phyloP scores from a whole-genome alignment of 306 rosid species.

The Lagenaria siceraria region DNA sequence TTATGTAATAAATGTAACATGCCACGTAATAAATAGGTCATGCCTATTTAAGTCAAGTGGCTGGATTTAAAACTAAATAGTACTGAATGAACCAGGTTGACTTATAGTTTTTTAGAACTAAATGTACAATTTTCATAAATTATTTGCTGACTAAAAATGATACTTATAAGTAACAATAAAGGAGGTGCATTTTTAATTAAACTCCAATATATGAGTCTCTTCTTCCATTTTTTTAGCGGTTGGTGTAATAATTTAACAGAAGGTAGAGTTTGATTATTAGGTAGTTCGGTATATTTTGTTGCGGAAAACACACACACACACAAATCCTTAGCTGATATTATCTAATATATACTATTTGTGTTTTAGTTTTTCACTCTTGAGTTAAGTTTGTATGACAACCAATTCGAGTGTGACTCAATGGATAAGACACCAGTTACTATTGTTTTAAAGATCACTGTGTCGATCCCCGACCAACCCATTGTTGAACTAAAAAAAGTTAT shows the following conservation, averaged over 20 bases:
- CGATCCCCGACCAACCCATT: no score
- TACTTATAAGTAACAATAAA: neutral
- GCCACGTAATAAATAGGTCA: neutral
- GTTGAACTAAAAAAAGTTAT: no score
- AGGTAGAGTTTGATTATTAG: neutral
- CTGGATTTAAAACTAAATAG: neutral
- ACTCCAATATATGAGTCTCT: neutral
- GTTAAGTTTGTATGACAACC: no score
- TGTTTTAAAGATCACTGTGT: no score
- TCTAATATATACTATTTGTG: no score
- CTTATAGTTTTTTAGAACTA: neutral
- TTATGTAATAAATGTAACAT: neutral
- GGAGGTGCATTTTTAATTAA: neutral
- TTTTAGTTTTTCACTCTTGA: no score
- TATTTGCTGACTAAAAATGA: neutral
- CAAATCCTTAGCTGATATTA: neutral
- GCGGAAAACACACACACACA: neutral
- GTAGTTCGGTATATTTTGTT: neutral
- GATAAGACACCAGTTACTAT: rapidly evolving
- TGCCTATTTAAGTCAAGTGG: neutral
- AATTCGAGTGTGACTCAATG: no score
- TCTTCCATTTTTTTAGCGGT: neutral
- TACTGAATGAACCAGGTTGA: neutral
- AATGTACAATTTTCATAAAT: neutral
- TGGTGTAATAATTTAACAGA: neutral